Evolutionary conservation across 495 filamentous ascomycete species (phyloP), one percentile per base, ranked within the genome.

Genomic region (Aspergillus heteromorphus): DNA sequence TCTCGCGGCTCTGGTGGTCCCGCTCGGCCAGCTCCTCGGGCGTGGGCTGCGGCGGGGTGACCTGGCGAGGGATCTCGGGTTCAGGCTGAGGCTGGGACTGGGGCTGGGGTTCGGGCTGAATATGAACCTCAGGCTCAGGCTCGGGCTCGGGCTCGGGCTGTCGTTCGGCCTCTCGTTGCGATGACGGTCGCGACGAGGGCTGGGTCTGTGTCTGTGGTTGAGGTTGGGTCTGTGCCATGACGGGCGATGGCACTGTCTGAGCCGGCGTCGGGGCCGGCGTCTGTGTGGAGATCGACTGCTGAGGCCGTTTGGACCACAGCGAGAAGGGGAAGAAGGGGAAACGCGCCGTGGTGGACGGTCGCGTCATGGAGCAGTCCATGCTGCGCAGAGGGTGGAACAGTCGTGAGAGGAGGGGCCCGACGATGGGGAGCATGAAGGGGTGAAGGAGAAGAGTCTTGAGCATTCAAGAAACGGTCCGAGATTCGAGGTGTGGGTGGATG

Each of bases 281-380:
- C 34, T 60, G 57, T 17, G 57, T 60, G 5, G 53, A 56, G 1
- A 21, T 18, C 11, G 57, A 53, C 16, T 45, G 45, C 19, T 42
- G 58, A 48, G 14, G 55, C 21, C 41, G 23, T 23, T 40, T 30
- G 1, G 50, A 49, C 57, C 57, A 60, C 38, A 55, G 38, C 13
- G 50, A 54, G 29, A 53, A 55, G 25, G 55, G 41, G 27, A 60
- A 55, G 41, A 48, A 60, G n/a, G 57, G 57, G 40, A 60, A 60
- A 1, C 57, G 57, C 6, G 57, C 27, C n/a, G 43, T 47, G 19
- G 43, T 16, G 14, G 43, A 41, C 19, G 48, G 45, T n/a, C 52
- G 51, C 18, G 51, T 48, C 27, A 54, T 31, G 31, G 40, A 27
- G 48, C 48, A 56, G 34, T 56, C 54, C 54, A 56, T 56, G 36